A percentile compares a stretch with the other conserved stretches of the same genome.
Evolutionary conservation across 257 asterid genomes (phyloP).

Genomic region (Solanum microdontum): DNA sequence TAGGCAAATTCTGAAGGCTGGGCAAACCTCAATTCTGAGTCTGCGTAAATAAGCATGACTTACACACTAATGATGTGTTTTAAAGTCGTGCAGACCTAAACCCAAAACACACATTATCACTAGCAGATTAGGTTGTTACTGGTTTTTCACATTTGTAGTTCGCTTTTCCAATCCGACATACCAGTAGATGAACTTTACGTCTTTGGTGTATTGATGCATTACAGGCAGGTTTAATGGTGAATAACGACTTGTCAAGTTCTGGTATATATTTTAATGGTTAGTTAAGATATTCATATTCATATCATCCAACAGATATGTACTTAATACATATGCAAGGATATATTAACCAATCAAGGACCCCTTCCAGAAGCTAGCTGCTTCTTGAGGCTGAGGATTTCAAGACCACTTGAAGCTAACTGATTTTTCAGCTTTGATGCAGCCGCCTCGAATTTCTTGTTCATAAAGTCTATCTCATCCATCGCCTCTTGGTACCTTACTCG

Average conservation of each 20-base stretch:
- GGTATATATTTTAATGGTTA: neutral
- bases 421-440: constrained; percentile 50
- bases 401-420: constrained; percentile 34
- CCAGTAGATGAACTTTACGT: neutral
- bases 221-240: neutral
- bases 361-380: constrained; percentile 33
- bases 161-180: neutral
- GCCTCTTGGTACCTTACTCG: constrained; percentile 33
- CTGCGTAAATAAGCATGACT: neutral
- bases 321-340: neutral
- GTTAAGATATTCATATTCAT: neutral
- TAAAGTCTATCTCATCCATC: constrained; percentile 32
- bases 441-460: constrained; percentile 40
- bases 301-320: neutral
- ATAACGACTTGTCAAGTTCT: neutral
- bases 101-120: too few species aligned
- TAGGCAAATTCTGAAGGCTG: too few species aligned
- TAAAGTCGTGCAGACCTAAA: neutral
- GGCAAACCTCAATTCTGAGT: too few species aligned
- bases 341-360: neutral
- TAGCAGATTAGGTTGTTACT: too few species aligned
- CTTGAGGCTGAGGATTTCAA: constrained; percentile 42
- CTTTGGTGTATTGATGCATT: neutral
- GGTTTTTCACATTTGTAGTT: neutral
- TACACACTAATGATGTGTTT: neutral